Evolutionary conservation across 2,329 filamentous ascomycete genomes (phyloP).

Genomic region (Stachybotrys elegans): DNA sequence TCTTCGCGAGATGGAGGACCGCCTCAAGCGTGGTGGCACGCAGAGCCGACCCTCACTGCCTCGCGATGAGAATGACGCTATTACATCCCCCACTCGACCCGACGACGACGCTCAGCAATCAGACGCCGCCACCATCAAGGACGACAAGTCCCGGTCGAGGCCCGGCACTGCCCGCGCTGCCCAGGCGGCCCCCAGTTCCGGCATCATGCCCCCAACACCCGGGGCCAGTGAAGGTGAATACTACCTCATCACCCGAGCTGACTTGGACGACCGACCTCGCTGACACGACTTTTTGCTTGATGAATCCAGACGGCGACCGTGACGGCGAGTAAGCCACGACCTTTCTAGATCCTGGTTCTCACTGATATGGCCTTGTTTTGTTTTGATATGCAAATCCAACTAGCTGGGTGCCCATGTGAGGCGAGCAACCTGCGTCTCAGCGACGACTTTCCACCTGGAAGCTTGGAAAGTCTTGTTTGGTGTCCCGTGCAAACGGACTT

Average conservation of each 20-base stretch:
- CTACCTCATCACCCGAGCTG: slow-evolving; percentile 28
- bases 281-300: slow-evolving; percentile 20
- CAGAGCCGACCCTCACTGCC: slow-evolving; percentile 9
- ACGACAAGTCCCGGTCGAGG: slow-evolving; percentile 39
- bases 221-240: slow-evolving; percentile 61
- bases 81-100: slow-evolving; percentile 9
- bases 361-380: not conserved
- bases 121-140: slow-evolving; percentile 18
- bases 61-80: not conserved
- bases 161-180: slow-evolving; percentile 48
- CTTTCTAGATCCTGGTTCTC: not conserved
- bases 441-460: too few species aligned
- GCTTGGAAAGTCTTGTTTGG: too few species aligned
- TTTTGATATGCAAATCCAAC: too few species aligned
- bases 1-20: slow-evolving; percentile 79
- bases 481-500: too few species aligned
- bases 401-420: too few species aligned
- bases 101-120: slow-evolving; percentile 6
- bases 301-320: slow-evolving; percentile 29
- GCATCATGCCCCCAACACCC: slow-evolving; percentile 56
- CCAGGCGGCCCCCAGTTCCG: slow-evolving; percentile 47
- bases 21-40: slow-evolving; percentile 45
- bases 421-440: too few species aligned
- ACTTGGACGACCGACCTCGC: slow-evolving; percentile 23
- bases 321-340: slow-evolving; percentile 21